Percentiles rank a stretch among this genome's conserved stretches.
phyloP scores from a whole-genome alignment of 192 early-diverging fungal species.

The Coemansia sp. region DNA sequence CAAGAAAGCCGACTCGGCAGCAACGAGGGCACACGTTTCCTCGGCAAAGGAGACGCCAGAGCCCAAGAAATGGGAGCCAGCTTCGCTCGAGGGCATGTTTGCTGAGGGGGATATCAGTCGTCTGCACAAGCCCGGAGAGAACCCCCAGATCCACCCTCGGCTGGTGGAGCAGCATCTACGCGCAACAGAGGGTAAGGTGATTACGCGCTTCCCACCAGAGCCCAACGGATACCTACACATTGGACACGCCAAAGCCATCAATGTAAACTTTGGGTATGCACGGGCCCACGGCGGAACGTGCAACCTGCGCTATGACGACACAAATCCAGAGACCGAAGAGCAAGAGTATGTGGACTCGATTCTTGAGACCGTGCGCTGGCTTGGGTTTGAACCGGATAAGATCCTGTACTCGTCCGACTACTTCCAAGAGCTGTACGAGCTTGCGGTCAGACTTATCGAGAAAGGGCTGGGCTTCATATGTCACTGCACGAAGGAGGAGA shows the following conservation, averaged over 20 bases:
- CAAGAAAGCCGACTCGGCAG: constrained; percentile 21
- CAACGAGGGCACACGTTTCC: constrained; percentile 5
- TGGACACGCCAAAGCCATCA: constrained; percentile 99
- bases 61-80: constrained; percentile 41
- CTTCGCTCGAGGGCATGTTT: constrained; percentile 66
- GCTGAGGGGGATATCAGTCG: constrained; percentile 91
- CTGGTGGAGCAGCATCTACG: constrained; percentile 89
- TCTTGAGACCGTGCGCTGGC: constrained; percentile 90
- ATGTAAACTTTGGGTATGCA: constrained; percentile 99
- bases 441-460: constrained; percentile 90
- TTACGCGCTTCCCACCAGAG: constrained; percentile 99
- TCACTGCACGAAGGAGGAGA: constrained; percentile 95
- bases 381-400: constrained; percentile 89
- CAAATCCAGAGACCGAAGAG: constrained; percentile 93
- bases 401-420: constrained; percentile 98
- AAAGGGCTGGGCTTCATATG: constrained; percentile 91
- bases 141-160: constrained; percentile 91
- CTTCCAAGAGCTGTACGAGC: constrained; percentile 94
- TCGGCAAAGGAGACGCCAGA: constrained; percentile 20
- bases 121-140: constrained; percentile 94
- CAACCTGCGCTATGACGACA: constrained; percentile 91
- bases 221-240: constrained; percentile 99
- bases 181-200: constrained; percentile 85
- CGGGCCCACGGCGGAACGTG: constrained; percentile 84
- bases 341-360: constrained; percentile 95